A percentile compares a stretch with the other conserved stretches of the same genome.
Evolutionary conservation across 1,284 basidiomycete species (phyloP).

Genomic region (Mycena citricolor): DNA sequence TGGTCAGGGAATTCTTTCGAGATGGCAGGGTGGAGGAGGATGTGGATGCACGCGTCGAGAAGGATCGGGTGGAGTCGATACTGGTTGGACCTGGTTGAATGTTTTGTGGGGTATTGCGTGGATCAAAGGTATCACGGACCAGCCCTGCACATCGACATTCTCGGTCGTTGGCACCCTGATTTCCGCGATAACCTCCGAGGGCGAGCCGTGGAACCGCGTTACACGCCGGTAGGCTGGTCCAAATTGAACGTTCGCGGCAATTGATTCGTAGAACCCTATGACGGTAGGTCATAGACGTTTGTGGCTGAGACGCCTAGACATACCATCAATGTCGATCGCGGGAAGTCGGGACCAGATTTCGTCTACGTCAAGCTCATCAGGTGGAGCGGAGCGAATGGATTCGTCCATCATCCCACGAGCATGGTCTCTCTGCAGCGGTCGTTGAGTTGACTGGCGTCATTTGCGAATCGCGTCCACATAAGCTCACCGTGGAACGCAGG

Average conservation of each 20-base stretch:
- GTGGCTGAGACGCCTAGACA: neutral
- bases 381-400: neutral
- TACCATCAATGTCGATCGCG: constrained; percentile 1
- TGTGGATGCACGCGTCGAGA: constrained; percentile 8
- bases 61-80: neutral
- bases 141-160: constrained; percentile 1
- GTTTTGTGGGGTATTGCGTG: neutral
- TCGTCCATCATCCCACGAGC: constrained; percentile 9
- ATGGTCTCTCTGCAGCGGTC: too few species aligned
- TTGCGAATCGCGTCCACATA: neutral
- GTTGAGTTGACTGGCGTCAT: neutral
- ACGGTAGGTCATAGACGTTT: neutral
- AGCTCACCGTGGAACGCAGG: neutral
- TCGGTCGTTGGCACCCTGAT: constrained; percentile 1
- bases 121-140: neutral
- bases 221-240: constrained; percentile 3
- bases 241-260: neutral
- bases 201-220: constrained; percentile 2
- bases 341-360: constrained; percentile 4
- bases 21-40: constrained; percentile 4
- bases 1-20: neutral
- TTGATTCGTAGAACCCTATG: constrained; percentile 8
- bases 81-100: neutral
- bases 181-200: constrained; percentile 6
- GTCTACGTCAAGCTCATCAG: neutral